phyloP scores from a whole-genome alignment of 768 basidiomycete species.

The Sporobolomyces phaffii region DNA sequence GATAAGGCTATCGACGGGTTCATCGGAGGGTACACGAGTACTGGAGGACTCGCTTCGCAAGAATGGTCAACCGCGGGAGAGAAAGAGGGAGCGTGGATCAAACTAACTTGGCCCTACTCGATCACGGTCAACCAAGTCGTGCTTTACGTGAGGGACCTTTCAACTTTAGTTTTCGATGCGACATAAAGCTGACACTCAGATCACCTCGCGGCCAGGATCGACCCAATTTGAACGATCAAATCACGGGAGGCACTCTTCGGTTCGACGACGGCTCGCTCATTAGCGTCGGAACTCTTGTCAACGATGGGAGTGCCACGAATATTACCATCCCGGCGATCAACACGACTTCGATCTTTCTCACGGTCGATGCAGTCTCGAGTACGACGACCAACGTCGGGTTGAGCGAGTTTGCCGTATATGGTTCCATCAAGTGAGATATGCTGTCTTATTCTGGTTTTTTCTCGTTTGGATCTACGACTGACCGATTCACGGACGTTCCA shows the following conservation, averaged over 20 bases:
- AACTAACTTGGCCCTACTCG: conserved; percentile 15
- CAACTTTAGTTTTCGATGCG: too few relatives aligned
- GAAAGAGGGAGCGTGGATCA: conserved; percentile 17
- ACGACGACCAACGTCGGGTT: conserved; percentile 6
- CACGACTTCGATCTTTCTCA: conserved; percentile 21
- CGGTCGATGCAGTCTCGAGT: conserved; percentile 9
- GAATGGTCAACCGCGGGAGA: conserved; percentile 30
- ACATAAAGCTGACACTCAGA: too few relatives aligned
- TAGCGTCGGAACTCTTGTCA: conserved; percentile 9
- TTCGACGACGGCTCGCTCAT: conserved; percentile 27
- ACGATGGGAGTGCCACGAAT: conserved; percentile 24
- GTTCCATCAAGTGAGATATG: not conserved
- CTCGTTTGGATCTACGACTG: too few relatives aligned
- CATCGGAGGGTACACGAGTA: conserved; percentile 17
- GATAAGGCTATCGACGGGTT: conserved; percentile 19
- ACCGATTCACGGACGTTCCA: not conserved
- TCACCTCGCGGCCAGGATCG: conserved; percentile 13
- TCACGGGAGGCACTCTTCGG: conserved; percentile 9
- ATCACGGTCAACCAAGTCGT: conserved; percentile 19
- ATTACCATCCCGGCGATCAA: conserved; percentile 9
- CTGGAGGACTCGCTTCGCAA: conserved; percentile 10
- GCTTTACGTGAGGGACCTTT: conserved; percentile 7
- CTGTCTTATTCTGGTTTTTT: not conserved
- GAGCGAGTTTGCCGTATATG: conserved; percentile 24
- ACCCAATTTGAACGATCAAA: conserved; percentile 32